These are phyloP conservation scores for Chalara sp. DNA, from an alignment of 2,329 filamentous ascomycete species.

Conservation along the genomic window DNA sequence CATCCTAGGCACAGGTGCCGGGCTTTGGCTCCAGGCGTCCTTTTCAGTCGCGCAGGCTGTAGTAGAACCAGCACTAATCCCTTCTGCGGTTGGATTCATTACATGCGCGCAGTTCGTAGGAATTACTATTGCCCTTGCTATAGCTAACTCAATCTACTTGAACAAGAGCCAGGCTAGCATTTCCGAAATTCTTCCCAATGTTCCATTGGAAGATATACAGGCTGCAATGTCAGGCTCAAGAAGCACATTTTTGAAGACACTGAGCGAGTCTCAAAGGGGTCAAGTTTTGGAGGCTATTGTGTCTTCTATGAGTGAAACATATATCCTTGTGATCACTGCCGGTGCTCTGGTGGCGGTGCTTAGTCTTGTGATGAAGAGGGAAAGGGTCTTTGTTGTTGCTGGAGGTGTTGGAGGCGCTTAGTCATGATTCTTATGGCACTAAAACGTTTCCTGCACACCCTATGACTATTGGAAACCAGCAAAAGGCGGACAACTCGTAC, in stretches of 20 bases:
- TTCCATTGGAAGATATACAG: slow-evolving; percentile 22
- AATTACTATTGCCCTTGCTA: slow-evolving; percentile 30
- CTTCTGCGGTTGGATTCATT: slow-evolving; percentile 33
- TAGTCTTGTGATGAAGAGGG: slow-evolving; percentile 30
- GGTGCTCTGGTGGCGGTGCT: slow-evolving; percentile 27
- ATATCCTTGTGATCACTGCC: slow-evolving; percentile 27
- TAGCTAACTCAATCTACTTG: slow-evolving; percentile 32
- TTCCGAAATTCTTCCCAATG: slow-evolving; percentile 19
- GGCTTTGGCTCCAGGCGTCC: slow-evolving; percentile 29
- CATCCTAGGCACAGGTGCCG: slow-evolving; percentile 28
- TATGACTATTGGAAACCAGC: too few relatives aligned
- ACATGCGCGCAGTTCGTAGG: slow-evolving; percentile 30
- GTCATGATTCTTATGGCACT: too few relatives aligned
- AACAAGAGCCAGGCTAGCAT: slow-evolving; percentile 27
- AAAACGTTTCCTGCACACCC: too few relatives aligned
- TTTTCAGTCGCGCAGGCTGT: slow-evolving; percentile 33
- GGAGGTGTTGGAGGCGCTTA: too few relatives aligned
- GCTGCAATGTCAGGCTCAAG: slow-evolving; percentile 23
- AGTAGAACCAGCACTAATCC: slow-evolving; percentile 24
- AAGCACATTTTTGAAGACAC: slow-evolving; percentile 15
- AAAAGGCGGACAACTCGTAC: too few relatives aligned
- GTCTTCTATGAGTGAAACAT: slow-evolving; percentile 27
- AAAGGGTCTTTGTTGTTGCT: slow-evolving; percentile 27
- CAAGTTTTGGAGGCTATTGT: slow-evolving; percentile 28
- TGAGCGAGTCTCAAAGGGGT: slow-evolving; percentile 8